Evolutionary conservation across 495 filamentous ascomycete genomes (phyloP).

Genomic region (Aspergillus indologenus): DNA sequence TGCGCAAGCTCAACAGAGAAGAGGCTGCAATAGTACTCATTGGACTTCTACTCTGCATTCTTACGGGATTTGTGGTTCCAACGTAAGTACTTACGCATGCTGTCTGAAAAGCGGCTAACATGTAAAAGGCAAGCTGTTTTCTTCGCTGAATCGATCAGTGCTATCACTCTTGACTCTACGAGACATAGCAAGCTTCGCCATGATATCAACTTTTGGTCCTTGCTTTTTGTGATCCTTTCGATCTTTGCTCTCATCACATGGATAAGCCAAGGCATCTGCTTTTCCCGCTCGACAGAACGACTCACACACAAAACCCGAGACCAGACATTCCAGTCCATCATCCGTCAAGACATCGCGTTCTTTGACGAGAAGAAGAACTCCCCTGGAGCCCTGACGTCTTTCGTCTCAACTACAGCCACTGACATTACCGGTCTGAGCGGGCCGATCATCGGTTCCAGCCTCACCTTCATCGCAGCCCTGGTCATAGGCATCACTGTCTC

Average conservation of each 20-base stretch:
- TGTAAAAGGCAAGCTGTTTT: conserved; percentile 67
- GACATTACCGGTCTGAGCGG: conserved; percentile 52
- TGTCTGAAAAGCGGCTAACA: conserved; percentile 26
- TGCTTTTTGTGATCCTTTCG: conserved; percentile 91
- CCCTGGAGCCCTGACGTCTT: conserved; percentile 74
- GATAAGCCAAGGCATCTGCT: conserved; percentile 63
- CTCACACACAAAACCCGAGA: conserved; percentile 77
- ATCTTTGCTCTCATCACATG: conserved; percentile 69
- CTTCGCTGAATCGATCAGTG: conserved; percentile 79
- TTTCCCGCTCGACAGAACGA: conserved; percentile 78
- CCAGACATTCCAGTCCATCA: conserved; percentile 74
- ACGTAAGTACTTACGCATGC: not conserved
- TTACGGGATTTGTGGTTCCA: not conserved
- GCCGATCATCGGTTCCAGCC: conserved; percentile 29
- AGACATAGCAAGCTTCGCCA: conserved; percentile 52
- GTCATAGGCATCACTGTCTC: conserved; percentile 42
- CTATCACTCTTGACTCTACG: conserved; percentile 51
- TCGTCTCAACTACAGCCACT: conserved; percentile 78
- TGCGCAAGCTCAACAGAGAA: not conserved
- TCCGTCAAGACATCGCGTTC: conserved; percentile 85
- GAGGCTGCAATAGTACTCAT: not conserved
- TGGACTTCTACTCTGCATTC: not conserved
- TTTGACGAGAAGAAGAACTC: conserved; percentile 82
- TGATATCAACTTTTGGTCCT: conserved; percentile 80
- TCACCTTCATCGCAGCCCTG: conserved; percentile 25